Evolutionary conservation across 495 filamentous ascomycete species (phyloP).

Genomic region (Tuber umbilicatum): DNA sequence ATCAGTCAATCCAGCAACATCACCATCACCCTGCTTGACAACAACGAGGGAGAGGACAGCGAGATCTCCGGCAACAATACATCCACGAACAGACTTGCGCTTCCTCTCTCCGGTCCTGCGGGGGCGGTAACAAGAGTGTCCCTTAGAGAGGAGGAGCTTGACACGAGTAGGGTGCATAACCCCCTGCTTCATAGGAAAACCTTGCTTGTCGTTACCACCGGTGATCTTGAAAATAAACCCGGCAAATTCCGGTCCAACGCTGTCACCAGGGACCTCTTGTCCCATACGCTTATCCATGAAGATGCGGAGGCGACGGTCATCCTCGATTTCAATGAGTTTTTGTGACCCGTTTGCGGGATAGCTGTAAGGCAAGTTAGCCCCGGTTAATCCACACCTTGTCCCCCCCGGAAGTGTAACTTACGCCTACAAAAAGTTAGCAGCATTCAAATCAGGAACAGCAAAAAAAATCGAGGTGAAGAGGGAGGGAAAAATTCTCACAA

Average conservation of each 20-base stretch:
- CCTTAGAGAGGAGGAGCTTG: conserved; percentile 82
- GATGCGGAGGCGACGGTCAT: conserved; percentile 85
- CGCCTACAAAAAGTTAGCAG: conserved; percentile 37
- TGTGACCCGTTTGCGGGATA: conserved; percentile 93
- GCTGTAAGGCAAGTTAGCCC: conserved; percentile 33
- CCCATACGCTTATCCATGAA: conserved; percentile 96
- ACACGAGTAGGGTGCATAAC: conserved; percentile 98
- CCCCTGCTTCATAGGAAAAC: conserved; percentile 99
- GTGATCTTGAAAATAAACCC: conserved; percentile 98
- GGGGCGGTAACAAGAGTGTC: conserved; percentile 95
- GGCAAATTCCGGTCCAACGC: conserved; percentile 96
- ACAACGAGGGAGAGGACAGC: conserved; percentile 85
- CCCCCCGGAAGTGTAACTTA: conserved; percentile 31
- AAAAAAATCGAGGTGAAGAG: neutral
- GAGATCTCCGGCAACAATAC: conserved; percentile 93
- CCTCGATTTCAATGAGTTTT: conserved; percentile 96
- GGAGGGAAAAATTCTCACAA: conserved; percentile 28
- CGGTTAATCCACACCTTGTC: conserved; percentile 6
- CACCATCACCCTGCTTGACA: conserved; percentile 92
- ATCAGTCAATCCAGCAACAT: conserved; percentile 93
- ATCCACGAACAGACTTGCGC: conserved; percentile 95
- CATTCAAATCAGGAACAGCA: conserved; percentile 6
- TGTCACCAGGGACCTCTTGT: conserved; percentile 87
- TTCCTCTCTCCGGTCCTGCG: conserved; percentile 96
- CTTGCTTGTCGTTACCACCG: conserved; percentile 99